Evolutionary conservation across 2,329 filamentous ascomycete genomes (phyloP).

Genomic region (Diplodia corticola): DNA sequence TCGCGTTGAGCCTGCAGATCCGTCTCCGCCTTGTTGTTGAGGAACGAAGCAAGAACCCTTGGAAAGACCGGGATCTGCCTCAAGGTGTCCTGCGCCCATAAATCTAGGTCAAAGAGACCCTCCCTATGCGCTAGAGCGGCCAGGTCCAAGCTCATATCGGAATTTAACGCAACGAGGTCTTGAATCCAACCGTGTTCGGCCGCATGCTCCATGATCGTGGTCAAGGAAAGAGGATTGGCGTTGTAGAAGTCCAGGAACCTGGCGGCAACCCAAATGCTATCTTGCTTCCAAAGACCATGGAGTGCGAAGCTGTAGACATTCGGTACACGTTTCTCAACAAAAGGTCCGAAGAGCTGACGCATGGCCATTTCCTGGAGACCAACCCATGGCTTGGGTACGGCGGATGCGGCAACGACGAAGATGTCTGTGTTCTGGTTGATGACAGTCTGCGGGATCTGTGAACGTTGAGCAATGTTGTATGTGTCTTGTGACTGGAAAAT

Average conservation of each 20-base stretch:
- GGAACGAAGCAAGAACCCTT: conserved; percentile 72
- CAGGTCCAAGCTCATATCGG: conserved; percentile 83
- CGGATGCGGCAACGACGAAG: conserved; percentile 76
- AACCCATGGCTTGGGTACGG: conserved; percentile 76
- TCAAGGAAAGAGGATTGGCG: conserved; percentile 65
- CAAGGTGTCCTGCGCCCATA: conserved; percentile 74
- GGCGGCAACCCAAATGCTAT: conserved; percentile 81
- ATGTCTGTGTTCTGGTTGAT: conserved; percentile 74
- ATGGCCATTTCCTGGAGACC: conserved; percentile 72
- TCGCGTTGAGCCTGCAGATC: conserved; percentile 75
- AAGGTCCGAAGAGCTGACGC: conserved; percentile 77
- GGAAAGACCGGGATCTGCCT: conserved; percentile 68
- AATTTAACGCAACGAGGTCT: conserved; percentile 73
- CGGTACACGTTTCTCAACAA: conserved; percentile 74
- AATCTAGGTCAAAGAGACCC: conserved; percentile 73
- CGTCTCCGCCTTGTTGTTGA: conserved; percentile 79
- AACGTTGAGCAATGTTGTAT: conserved; percentile 57
- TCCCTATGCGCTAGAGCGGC: conserved; percentile 82
- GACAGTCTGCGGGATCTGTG: conserved; percentile 60
- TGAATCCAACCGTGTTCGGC: conserved; percentile 82
- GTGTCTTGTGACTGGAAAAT: conserved; percentile 60
- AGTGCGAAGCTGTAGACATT: conserved; percentile 80
- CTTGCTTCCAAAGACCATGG: conserved; percentile 87
- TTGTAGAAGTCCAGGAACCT: conserved; percentile 78
- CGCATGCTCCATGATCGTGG: conserved; percentile 75